Conservation (phyloP, 2,329 filamentous ascomycete genomes). For the Alternaria metachromatica region DNA sequence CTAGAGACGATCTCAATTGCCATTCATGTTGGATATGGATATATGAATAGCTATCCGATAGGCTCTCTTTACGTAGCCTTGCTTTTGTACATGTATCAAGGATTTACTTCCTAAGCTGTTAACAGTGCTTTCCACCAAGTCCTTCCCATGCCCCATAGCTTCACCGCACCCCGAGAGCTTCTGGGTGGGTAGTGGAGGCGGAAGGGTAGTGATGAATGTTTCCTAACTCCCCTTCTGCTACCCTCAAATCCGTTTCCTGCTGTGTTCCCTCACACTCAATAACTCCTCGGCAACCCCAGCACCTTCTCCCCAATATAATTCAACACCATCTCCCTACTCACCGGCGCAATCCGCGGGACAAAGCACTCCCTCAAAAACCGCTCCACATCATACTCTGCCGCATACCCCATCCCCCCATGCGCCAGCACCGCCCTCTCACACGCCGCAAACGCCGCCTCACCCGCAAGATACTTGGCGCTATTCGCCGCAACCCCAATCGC, state of each 20-base stretch:
- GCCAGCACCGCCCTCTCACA: conserved; percentile 64
- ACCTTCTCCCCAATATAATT: conserved; percentile 75
- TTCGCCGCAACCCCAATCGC: conserved; percentile 63
- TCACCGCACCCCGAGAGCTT: too few relatives aligned
- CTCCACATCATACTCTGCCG: conserved; percentile 68
- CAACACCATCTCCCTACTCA: conserved; percentile 75
- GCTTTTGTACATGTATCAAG: neutral
- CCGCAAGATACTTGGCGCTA: conserved; percentile 64
- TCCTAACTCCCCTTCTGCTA: too few relatives aligned
- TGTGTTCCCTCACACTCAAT: conserved; percentile 46
- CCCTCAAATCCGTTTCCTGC: too few relatives aligned
- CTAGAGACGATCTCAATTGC: neutral
- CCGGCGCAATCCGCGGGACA: conserved; percentile 65
- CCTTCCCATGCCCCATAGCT: too few relatives aligned
- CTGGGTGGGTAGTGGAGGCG: too few relatives aligned
- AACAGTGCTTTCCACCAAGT: too few relatives aligned
- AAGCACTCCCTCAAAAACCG: conserved; percentile 65
- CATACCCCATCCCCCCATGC: conserved; percentile 69
- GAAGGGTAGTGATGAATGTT: too few relatives aligned
- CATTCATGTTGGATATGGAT: neutral
- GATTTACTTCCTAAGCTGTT: neutral
- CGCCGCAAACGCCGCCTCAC: conserved; percentile 66
- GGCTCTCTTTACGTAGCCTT: neutral
- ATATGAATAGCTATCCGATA: neutral
- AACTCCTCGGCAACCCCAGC: conserved; percentile 70